phyloP scores from a whole-genome alignment of 1,284 basidiomycete species.

The Pyrrhoderma lamaoense region DNA sequence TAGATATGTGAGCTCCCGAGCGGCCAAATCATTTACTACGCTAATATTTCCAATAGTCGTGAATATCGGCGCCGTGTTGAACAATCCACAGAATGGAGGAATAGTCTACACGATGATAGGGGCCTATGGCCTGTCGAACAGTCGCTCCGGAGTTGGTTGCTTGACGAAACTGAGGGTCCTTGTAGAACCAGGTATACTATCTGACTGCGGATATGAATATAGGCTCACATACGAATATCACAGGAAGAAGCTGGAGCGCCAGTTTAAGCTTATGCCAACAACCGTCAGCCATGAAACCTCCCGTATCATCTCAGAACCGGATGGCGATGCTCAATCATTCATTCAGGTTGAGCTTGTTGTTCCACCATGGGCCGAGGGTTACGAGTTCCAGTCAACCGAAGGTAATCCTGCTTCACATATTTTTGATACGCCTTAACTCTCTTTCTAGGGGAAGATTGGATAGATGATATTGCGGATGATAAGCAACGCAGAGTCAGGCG shows the following conservation, averaged over 20 bases:
- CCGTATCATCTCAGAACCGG: conserved; percentile 53
- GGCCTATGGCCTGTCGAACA: conserved; percentile 70
- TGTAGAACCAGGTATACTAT: conserved; percentile 62
- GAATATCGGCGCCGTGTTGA: conserved; percentile 66
- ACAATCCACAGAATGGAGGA: conserved; percentile 50
- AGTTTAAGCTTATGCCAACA: conserved; percentile 41
- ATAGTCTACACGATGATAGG: conserved; percentile 58
- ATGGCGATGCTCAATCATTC: conserved; percentile 51
- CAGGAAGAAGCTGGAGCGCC: conserved; percentile 70
- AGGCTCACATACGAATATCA: background rate
- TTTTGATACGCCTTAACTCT: conserved; percentile 2
- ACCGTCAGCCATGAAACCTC: conserved; percentile 41
- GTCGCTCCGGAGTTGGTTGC: conserved; percentile 51
- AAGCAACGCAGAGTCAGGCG: conserved; percentile 74
- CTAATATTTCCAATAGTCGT: conserved; percentile 35
- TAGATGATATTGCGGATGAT: conserved; percentile 70
- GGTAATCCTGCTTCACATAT: conserved; percentile 30
- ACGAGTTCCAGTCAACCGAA: conserved; percentile 62
- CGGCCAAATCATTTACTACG: conserved; percentile 1
- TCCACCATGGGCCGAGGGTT: conserved; percentile 75
- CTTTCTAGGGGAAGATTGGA: conserved; percentile 42
- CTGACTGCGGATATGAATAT: background rate
- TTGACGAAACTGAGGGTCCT: conserved; percentile 88
- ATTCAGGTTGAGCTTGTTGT: conserved; percentile 47
- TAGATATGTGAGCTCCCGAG: conserved; percentile 54